A percentile compares a stretch with the other conserved stretches of the same genome.
Conservation (phyloP, 108 stramenopile genomes). For the Seminavis robusta region DNA sequence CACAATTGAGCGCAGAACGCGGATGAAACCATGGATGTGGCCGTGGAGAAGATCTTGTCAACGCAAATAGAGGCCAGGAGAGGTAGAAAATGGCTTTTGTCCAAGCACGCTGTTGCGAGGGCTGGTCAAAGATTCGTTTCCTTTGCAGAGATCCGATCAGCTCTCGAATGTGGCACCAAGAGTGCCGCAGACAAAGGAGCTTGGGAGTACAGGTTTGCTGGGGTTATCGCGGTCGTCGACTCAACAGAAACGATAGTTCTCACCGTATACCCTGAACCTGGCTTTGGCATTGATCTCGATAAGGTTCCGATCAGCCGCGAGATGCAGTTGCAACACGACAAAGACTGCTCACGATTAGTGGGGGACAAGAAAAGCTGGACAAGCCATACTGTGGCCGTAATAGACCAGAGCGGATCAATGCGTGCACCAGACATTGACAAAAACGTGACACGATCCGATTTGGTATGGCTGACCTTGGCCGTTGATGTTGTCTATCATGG, state of each 20-base stretch:
- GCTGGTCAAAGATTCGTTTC: too few species aligned
- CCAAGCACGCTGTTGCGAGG: too few species aligned
- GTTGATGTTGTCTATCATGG: conserved; percentile 27
- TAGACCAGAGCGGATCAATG: conserved; percentile 39
- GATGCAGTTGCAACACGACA: background rate
- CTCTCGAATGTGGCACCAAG: background rate
- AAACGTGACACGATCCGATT: conserved; percentile 19
- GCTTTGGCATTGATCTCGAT: background rate
- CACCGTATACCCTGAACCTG: background rate
- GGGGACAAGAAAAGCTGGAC: conserved; percentile 20
- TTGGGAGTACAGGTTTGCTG: background rate
- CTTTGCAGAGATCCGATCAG: too few species aligned
- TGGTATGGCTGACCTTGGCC: conserved; percentile 36
- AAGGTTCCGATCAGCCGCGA: background rate
- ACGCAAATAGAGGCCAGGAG: too few species aligned
- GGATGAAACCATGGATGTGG: too few species aligned
- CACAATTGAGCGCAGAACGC: too few species aligned
- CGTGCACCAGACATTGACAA: conserved; percentile 23
- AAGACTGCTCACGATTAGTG: too few species aligned
- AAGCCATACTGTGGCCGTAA: conserved; percentile 35
- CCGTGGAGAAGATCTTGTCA: too few species aligned
- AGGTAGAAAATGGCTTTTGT: too few species aligned
- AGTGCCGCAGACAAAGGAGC: background rate
- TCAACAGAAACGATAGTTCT: background rate
- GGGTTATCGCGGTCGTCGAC: background rate